Conservation (phyloP, 2,329 filamentous ascomycete species). For the Clonostachys rosea region DNA sequence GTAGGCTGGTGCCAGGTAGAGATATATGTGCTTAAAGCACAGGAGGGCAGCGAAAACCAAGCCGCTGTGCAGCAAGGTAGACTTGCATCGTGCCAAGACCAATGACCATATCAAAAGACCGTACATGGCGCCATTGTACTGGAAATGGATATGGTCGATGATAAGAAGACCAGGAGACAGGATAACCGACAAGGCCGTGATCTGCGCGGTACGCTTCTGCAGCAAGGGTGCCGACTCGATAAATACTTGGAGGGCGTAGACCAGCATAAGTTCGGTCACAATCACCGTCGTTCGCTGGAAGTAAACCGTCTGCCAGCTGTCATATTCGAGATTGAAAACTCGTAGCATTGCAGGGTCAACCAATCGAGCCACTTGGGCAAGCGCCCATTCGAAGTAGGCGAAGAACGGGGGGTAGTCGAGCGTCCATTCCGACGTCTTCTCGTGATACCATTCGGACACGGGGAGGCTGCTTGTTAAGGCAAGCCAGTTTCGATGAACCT, state of each 20-base stretch:
- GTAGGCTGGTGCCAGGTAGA: constrained; percentile 93
- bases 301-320: constrained; percentile 89
- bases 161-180: constrained; percentile 91
- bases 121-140: constrained; percentile 98
- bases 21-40: constrained; percentile 97
- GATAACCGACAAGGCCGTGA: constrained; percentile 81
- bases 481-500: constrained; percentile 98
- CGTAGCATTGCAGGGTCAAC: constrained; percentile 78
- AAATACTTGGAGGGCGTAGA: constrained; percentile 79
- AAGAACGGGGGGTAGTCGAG: constrained; percentile 99
- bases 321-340: constrained; percentile 76
- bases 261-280: constrained; percentile 74
- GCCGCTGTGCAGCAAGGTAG: constrained; percentile 73
- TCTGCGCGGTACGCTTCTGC: constrained; percentile 75
- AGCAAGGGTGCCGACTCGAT: constrained; percentile 63
- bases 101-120: constrained; percentile 84
- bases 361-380: constrained; percentile 76
- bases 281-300: constrained; percentile 92
- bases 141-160: constrained; percentile 98
- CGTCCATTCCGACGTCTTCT: constrained; percentile 98
- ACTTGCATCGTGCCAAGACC: constrained; percentile 71
- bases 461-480: constrained; percentile 90
- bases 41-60: constrained; percentile 79
- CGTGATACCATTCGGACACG: constrained; percentile 88
- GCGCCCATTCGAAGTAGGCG: constrained; percentile 90